These are phyloP conservation scores for Tilletia indica DNA, from an alignment of 1,284 basidiomycete genomes.

Conservation along the genomic window DNA sequence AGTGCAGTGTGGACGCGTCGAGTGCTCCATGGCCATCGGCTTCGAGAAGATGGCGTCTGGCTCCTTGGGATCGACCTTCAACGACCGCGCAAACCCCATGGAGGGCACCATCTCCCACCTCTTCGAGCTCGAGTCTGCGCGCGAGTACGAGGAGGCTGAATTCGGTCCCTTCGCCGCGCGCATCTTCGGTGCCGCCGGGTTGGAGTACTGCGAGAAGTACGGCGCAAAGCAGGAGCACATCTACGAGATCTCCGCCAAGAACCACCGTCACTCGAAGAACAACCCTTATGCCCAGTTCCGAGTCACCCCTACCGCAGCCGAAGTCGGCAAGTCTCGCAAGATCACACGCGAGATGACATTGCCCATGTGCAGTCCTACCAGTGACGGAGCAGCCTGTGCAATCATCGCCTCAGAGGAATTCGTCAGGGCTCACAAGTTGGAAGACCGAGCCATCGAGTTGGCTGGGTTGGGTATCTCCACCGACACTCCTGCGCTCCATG, in stretches of 20 bases:
- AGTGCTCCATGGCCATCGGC: constrained; percentile 77
- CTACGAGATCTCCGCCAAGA: constrained; percentile 74
- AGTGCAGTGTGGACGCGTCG: constrained; percentile 66
- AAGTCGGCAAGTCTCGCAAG: constrained; percentile 46
- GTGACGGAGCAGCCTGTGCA: constrained; percentile 56
- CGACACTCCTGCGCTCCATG: constrained; percentile 45
- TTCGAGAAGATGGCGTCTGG: constrained; percentile 72
- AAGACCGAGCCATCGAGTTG: constrained; percentile 78
- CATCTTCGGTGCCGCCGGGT: constrained; percentile 74
- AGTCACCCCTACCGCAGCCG: constrained; percentile 29
- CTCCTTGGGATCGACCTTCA: constrained; percentile 69
- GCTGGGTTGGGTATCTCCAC: constrained; percentile 48
- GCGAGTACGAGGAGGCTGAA: constrained; percentile 64
- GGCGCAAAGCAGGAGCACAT: constrained; percentile 70
- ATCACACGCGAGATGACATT: constrained; percentile 75
- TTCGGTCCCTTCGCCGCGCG: constrained; percentile 69
- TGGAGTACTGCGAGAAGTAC: constrained; percentile 75
- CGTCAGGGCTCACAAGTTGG: constrained; percentile 69
- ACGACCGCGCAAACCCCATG: constrained; percentile 68
- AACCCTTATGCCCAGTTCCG: constrained; percentile 84
- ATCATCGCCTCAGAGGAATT: constrained; percentile 79
- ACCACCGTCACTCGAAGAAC: constrained; percentile 75
- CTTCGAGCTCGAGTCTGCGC: constrained; percentile 63
- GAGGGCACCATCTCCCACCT: constrained; percentile 59
- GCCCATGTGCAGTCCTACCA: constrained; percentile 82